Conservation (phyloP, 1,284 basidiomycete species). For the Moniliophthora roreri region DNA sequence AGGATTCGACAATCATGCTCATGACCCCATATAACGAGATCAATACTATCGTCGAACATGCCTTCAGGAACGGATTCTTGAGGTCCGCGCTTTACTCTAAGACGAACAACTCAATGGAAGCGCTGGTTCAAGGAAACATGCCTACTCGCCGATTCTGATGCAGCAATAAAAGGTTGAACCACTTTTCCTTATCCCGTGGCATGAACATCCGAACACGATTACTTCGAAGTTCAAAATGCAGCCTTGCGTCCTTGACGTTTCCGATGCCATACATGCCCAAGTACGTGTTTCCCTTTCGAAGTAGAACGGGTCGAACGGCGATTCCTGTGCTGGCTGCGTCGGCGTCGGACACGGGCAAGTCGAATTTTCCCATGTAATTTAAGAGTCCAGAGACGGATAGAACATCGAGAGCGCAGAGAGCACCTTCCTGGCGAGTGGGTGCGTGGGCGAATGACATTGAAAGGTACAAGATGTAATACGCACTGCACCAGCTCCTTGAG, state of each 20-base stretch:
- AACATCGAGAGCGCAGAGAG: conserved; percentile 92
- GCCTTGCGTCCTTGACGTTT: conserved; percentile 94
- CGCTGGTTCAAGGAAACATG: neutral
- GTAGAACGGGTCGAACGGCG: conserved; percentile 85
- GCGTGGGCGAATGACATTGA: conserved; percentile 2
- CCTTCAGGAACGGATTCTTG: conserved; percentile 94
- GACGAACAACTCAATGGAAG: conserved; percentile 1
- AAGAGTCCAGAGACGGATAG: conserved; percentile 92
- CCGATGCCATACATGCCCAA: conserved; percentile 95
- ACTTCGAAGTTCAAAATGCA: conserved; percentile 93
- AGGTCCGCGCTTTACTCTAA: conserved; percentile 89
- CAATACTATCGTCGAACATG: conserved; percentile 94
- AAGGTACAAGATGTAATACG: conserved; percentile 23
- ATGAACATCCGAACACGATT: conserved; percentile 96
- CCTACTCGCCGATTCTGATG: conserved; percentile 90
- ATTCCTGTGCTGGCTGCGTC: conserved; percentile 78
- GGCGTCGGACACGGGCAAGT: conserved; percentile 62
- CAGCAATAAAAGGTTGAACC: conserved; percentile 94
- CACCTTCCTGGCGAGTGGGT: conserved; percentile 70
- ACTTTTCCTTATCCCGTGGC: conserved; percentile 85
- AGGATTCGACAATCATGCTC: conserved; percentile 96
- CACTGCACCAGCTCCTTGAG: conserved; percentile 92
- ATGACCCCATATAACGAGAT: conserved; percentile 97
- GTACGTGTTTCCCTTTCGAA: conserved; percentile 85
- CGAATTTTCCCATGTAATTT: conserved; percentile 96